phyloP scores from a whole-genome alignment of 2,329 filamentous ascomycete genomes.

The Cercospora sp. region DNA sequence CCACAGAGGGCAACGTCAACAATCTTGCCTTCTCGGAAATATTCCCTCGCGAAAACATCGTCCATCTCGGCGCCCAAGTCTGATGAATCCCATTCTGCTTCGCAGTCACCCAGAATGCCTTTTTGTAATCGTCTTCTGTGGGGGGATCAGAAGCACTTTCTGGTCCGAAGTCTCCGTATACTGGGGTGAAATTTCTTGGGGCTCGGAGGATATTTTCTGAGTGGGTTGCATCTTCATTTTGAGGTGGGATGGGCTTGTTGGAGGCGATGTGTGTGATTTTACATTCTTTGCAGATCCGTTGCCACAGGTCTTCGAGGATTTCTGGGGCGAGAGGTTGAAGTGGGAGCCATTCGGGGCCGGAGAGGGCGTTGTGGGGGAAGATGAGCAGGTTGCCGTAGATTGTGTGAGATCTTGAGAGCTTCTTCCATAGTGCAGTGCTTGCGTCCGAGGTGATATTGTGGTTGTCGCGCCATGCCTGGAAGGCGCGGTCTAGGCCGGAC shows the following conservation, averaged over 20 bases:
- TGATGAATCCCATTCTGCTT: conserved; percentile 75
- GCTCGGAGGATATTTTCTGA: conserved; percentile 67
- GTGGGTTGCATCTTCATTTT: not conserved
- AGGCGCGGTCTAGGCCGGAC: conserved; percentile 24
- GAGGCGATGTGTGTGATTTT: conserved; percentile 58
- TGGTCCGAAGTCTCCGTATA: conserved; percentile 75
- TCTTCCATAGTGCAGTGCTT: conserved; percentile 14
- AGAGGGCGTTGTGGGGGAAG: conserved; percentile 52
- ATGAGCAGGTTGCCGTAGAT: conserved; percentile 60
- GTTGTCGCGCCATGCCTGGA: conserved; percentile 20
- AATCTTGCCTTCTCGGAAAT: conserved; percentile 83
- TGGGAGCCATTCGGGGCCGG: conserved; percentile 38
- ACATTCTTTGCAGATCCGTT: conserved; percentile 45
- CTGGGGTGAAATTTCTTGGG: conserved; percentile 66
- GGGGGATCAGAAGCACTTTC: conserved; percentile 32
- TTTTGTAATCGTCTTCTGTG: conserved; percentile 56
- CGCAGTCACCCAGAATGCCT: conserved; percentile 75
- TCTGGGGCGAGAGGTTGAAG: conserved; percentile 36
- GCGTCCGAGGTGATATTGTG: not conserved
- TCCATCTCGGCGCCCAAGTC: conserved; percentile 83
- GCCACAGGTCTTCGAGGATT: conserved; percentile 44
- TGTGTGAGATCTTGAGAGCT: conserved; percentile 47
- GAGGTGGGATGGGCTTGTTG: conserved; percentile 56
- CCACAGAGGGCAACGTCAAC: conserved; percentile 49
- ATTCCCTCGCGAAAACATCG: conserved; percentile 93